Evolutionary conservation across 257 asterid genomes (phyloP).

Genomic region (Mentha longifolia): DNA sequence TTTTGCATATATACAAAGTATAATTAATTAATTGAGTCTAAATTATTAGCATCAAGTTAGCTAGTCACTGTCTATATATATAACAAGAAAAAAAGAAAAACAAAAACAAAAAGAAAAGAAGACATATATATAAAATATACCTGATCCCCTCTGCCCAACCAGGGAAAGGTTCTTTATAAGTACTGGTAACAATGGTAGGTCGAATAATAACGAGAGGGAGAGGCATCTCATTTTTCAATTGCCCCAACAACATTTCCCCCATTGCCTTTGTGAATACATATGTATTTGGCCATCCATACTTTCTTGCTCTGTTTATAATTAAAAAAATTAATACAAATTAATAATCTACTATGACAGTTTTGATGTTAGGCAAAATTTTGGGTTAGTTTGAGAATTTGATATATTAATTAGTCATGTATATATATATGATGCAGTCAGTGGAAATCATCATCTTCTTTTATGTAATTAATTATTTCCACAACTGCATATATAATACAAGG

Average conservation of each 20-base stretch:
- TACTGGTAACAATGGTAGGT: slow-evolving; percentile 81
- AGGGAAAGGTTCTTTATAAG: slow-evolving; percentile 77
- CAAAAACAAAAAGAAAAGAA: too few species aligned
- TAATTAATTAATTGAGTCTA: neutral
- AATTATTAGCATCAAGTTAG: too few species aligned
- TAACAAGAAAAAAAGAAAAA: neutral
- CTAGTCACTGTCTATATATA: too few species aligned
- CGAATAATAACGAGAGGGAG: slow-evolving; percentile 65
- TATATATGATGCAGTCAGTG: too few species aligned
- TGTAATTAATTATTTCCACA: too few species aligned
- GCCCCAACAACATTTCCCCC: slow-evolving; percentile 81
- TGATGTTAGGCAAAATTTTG: too few species aligned
- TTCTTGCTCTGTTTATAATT: slow-evolving; percentile 58
- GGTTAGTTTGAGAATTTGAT: too few species aligned
- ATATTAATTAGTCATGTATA: too few species aligned
- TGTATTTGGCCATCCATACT: slow-evolving; percentile 92
- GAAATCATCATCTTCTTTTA: too few species aligned
- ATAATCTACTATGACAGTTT: too few species aligned
- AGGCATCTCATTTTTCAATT: slow-evolving; percentile 47
- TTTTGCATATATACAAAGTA: neutral
- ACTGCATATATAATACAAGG: too few species aligned
- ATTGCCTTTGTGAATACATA: slow-evolving; percentile 88
- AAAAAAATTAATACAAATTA: too few species aligned
- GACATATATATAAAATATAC: slow-evolving; percentile 43
- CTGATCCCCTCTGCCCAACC: slow-evolving; percentile 96